Base-by-base conservation (phyloP, 2,329 filamentous ascomycete genomes). In the Fusarium caatingaense region DNA sequence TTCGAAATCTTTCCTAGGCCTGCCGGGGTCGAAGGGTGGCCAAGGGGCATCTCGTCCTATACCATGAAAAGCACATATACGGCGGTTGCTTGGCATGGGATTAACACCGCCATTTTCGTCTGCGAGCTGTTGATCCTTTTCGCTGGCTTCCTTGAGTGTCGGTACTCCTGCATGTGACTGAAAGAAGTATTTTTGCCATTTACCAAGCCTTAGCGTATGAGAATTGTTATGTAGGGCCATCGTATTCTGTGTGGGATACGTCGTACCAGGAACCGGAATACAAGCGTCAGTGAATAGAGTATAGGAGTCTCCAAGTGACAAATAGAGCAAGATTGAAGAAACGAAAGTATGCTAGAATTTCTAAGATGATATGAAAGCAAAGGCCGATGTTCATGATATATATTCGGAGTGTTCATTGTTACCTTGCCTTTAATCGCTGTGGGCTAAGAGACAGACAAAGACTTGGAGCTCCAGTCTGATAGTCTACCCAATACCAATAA, bases 11-110 rank as follows among this genome's bases (percentile, higher is more conserved):
- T 20, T 10, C 2, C 44, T 25, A 25, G 54, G 15, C 25, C 30
- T 45, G 16, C 64, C 58, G 28, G 70, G 64, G 18, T 72, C 57
- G n/a, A 63, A 34, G 4, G 69, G 64, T 16, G 70, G 70, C 66
- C 66, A 72, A 15, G 59, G 56, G 20, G 64, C 45, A 32, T 46
- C 37, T 50, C 20, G 41, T 8, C 60, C 70, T 30, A 60, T 60
- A 8, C 57, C 56, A 37, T 32, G n/a, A 20, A 28, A 16, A 41
- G 41, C 45, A 32, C 53, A 49, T 42, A 25, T 11, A n/a, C n/a
- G 30, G 32, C 25, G 44, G 20, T 34, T 28, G 11, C 15, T 40
- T 16, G 3, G 6, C 50, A 49, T 48, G 4, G 40, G 23, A 27
- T 13, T 21, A 30, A 7, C n/a, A 11, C 25, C 30, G 3, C 18